phyloP scores from a whole-genome alignment of 2,329 filamentous ascomycete species.

The Pezicula neosporulosa region DNA sequence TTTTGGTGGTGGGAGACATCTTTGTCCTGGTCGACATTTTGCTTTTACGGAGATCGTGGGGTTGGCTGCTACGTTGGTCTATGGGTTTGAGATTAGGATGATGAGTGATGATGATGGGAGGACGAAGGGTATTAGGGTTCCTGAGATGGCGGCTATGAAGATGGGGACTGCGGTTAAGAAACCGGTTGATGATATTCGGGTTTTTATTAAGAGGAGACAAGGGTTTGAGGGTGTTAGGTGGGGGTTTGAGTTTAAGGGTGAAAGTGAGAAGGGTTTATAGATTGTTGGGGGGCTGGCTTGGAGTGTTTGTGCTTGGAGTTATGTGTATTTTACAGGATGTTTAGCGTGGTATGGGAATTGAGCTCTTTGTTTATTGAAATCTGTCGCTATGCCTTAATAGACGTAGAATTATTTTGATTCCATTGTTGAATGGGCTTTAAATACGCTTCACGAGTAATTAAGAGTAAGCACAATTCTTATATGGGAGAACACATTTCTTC shows the following conservation, averaged over 20 bases:
- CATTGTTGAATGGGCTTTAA: too few relatives aligned
- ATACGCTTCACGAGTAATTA: too few relatives aligned
- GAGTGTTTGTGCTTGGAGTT: too few relatives aligned
- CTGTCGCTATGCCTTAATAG: too few relatives aligned
- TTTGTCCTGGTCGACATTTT: constrained; percentile 37
- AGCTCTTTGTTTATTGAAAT: too few relatives aligned
- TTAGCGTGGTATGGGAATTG: too few relatives aligned
- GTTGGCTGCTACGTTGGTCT: constrained; percentile 28
- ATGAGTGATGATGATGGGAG: constrained; percentile 5
- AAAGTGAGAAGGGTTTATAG: neutral
- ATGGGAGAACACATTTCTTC: too few relatives aligned
- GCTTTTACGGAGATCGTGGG: constrained; percentile 35
- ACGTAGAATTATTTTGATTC: too few relatives aligned
- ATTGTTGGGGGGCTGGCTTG: too few relatives aligned
- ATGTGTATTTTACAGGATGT: too few relatives aligned
- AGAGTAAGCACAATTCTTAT: too few relatives aligned
- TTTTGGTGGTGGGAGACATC: constrained; percentile 36
- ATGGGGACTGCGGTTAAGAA: constrained; percentile 21
- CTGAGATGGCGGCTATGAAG: constrained; percentile 15
- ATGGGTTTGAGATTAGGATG: constrained; percentile 25
- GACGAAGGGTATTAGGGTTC: constrained; percentile 5
- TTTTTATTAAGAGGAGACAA: constrained; percentile 13
- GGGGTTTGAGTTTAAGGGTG: constrained; percentile 11
- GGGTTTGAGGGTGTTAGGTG: constrained; percentile 23
- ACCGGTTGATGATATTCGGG: constrained; percentile 17